A percentile compares a stretch with the other conserved stretches of the same genome.
Evolutionary conservation across 805 yeast genomes (phyloP).

Genomic region (Torulaspora indica): DNA sequence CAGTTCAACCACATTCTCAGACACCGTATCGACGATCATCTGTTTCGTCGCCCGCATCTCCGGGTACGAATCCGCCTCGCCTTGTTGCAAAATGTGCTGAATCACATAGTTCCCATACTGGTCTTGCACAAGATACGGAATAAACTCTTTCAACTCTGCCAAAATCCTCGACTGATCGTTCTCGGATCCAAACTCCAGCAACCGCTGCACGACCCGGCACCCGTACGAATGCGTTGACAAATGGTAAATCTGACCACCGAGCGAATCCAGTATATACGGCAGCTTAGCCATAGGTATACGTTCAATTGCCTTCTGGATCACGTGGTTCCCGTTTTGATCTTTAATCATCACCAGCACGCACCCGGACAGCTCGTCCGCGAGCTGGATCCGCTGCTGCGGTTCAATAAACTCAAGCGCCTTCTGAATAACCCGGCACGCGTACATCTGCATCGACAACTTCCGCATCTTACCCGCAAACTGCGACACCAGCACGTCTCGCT

Average conservation of each 20-base stretch:
- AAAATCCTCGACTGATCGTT: slow-evolving; percentile 65
- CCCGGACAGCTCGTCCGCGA: slow-evolving; percentile 66
- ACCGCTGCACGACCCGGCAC: slow-evolving; percentile 91
- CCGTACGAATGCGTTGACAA: slow-evolving; percentile 95
- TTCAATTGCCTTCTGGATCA: slow-evolving; percentile 91
- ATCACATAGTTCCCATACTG: slow-evolving; percentile 98
- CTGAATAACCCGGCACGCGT: slow-evolving; percentile 96
- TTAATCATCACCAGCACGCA: slow-evolving; percentile 67
- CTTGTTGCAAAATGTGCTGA: slow-evolving; percentile 88
- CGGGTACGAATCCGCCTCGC: slow-evolving; percentile 38
- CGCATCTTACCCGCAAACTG: slow-evolving; percentile 58
- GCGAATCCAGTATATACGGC: slow-evolving; percentile 66
- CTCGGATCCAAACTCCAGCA: slow-evolving; percentile 69
- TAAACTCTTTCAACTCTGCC: slow-evolving; percentile 64
- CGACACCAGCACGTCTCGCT: slow-evolving; percentile 61
- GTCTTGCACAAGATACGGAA: slow-evolving; percentile 79
- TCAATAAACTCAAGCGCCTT: slow-evolving; percentile 76
- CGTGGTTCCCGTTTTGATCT: slow-evolving; percentile 98
- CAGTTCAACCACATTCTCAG: slow-evolving; percentile 67
- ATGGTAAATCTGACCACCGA: slow-evolving; percentile 69
- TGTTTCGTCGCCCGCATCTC: slow-evolving; percentile 40
- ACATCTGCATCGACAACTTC: slow-evolving; percentile 83
- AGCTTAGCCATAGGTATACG: slow-evolving; percentile 66
- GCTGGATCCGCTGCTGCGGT: slow-evolving; percentile 56
- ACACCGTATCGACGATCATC: slow-evolving; percentile 59